Evolutionary conservation across 805 yeast genomes (phyloP).

Genomic region (Saccharomycopsis guyanensis): DNA sequence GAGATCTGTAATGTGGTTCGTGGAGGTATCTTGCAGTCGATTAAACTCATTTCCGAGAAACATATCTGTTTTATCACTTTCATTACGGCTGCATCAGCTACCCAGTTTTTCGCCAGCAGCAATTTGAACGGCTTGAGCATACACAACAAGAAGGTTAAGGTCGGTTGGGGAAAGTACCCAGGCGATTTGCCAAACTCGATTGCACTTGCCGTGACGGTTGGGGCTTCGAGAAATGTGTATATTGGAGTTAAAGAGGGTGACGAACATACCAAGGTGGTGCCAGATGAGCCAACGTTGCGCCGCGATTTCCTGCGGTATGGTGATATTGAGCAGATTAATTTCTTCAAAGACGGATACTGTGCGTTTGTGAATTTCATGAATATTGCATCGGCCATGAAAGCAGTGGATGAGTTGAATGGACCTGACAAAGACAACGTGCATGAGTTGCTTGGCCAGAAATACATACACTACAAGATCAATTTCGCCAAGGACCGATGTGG

Average conservation of each 20-base stretch:
- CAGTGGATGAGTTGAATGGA: conserved; percentile 51
- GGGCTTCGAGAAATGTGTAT: conserved; percentile 73
- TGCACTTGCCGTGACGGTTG: conserved; percentile 56
- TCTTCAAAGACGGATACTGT: conserved; percentile 59
- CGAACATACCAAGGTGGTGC: conserved; percentile 31
- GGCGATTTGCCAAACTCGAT: conserved; percentile 54
- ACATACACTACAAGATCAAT: conserved; percentile 47
- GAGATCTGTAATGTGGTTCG: conserved; percentile 83
- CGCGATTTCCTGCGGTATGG: conserved; percentile 60
- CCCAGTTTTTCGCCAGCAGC: conserved; percentile 55
- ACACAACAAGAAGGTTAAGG: conserved; percentile 52
- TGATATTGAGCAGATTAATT: conserved; percentile 68
- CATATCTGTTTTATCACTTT: conserved; percentile 81
- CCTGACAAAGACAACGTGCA: conserved; percentile 28
- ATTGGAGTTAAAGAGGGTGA: conserved; percentile 47
- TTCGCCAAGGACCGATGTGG: conserved; percentile 81
- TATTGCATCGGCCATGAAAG: conserved; percentile 53
- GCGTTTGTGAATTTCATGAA: conserved; percentile 68
- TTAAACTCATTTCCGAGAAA: conserved; percentile 72
- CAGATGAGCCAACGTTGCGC: conserved; percentile 44
- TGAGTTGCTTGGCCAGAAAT: conserved; percentile 37
- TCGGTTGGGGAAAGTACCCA: conserved; percentile 65
- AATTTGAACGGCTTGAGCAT: conserved; percentile 52
- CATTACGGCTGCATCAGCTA: conserved; percentile 55
- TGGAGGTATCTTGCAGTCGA: conserved; percentile 85